Base-by-base conservation (phyloP, 1,284 basidiomycete genomes). In the Sanghuangporus sanghuang region DNA sequence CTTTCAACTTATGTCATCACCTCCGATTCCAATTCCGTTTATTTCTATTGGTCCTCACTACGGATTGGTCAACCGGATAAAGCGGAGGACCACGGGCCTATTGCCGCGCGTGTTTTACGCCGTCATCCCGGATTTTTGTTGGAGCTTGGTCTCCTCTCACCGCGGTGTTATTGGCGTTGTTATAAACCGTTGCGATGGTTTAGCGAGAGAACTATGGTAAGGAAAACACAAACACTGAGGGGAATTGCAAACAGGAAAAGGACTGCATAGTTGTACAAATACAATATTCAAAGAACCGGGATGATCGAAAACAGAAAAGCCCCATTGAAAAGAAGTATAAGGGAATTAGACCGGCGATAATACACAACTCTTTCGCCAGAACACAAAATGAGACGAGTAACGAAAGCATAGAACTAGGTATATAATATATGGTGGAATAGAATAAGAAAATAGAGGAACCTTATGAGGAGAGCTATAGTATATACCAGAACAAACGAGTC, bases 1-100 rank as follows among this genome's bases (percentile, higher is more conserved):
- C 35, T 36, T 60, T 38, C 35, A n/a, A 14, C 27, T 61, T 61
- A 52, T 52, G 60, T 48, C 60, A 55, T 54, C 44, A 46, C 21
- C 56, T 21, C 57, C 27, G 35, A 35, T 32, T 32, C n/a, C 39
- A 35, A 42, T 35, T 48, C 57, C 27, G 7, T n/a, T 7, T n/a
- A 9, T 46, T 48, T 23, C 52, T 11, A 53, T 53, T 53, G 52
- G 52, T 14, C n/a, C 11, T 36, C 27, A 14, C 0, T 49, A 12
- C n/a, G 18, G 48, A 9, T 12, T 49, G 48, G 48, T 2, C 27
- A 32, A 3, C 2, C n/a, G 49, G 49, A 52, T 7, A 5, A 7
- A 7, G 6, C 44, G 44, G 44, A 46, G 7, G 49, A 3, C 27
- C 21, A 32, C 49, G 49, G 49, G 9, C 53, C 53, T 54, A 54